Base-by-base conservation (phyloP, 163 green algal species). In the Chlamydomonas reinhardtii region DNA sequence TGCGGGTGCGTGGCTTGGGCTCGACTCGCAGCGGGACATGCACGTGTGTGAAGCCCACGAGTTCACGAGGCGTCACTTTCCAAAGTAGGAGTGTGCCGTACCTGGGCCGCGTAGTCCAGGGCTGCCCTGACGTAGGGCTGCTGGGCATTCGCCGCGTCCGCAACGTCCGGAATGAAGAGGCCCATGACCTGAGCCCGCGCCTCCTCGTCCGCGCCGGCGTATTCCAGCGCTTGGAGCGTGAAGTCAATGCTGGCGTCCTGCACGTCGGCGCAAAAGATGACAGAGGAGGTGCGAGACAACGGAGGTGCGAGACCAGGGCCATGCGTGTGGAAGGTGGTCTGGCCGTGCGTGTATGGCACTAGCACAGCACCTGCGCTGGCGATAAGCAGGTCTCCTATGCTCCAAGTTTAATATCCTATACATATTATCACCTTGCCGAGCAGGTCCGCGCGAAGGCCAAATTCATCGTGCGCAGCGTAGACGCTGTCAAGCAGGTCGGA, bases 181-280 rank as follows among this genome's bases (percentile, higher is more conserved):
- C 37, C 22, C 31, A 31, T 27, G 19, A 85, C 68, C 32, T 0
- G 20, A 0, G 9, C 32, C 48, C 43, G 75, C 16, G 72, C 34
- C 29, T 64, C 24, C 5, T n/a, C 24, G 25, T 29, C 48, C 12
- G 79, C 79, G 17, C 68, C 68, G 27, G 16, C 22, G 52, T 72
- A 85, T 27, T 77, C 52, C 48, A 85, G 54, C 32, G 77, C 37
- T 31, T 85, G 79, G 32, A 85, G 34, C 4, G 68, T 59, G 25
- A 85, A 85, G 69, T 85, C 79, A 24, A 85, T 72, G 14, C 68
- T 78, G 5, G 79, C 79, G 74, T 85, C 79, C 62, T 70, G 62
- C 9, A 31, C 9, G 17, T 27, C 20, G 56, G 17, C 17, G 56
- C 56, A 22, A 15, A 64, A n/a, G n/a, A n/a, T n/a, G n/a, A n/a